Percentiles rank a stretch among this genome's conserved stretches.
Evolutionary conservation across 177 flowering plant genomes (phyloP).

Genomic region (Vitis hybrid): DNA sequence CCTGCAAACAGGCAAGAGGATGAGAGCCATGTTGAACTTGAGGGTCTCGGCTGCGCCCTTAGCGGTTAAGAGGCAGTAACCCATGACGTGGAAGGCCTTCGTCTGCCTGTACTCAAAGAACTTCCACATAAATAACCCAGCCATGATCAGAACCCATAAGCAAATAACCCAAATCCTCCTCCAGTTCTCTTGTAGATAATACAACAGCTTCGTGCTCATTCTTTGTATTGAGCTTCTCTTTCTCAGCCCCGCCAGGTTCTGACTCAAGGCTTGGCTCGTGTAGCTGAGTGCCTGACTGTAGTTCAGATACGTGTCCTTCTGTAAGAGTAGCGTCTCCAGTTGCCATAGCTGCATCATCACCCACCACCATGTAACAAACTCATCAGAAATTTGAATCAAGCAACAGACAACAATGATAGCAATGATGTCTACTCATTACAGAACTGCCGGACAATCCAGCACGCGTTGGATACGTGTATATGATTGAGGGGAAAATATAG

Average conservation of each 20-base stretch:
- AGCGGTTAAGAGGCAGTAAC: conserved; percentile 87
- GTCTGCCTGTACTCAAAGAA: conserved; percentile 74
- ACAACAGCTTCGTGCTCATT: conserved; percentile 42
- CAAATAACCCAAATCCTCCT: conserved; percentile 76
- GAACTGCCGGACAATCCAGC: not conserved
- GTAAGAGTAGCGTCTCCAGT: conserved; percentile 90
- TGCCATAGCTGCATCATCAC: conserved; percentile 81
- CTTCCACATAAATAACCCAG: conserved; percentile 82
- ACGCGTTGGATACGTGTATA: not conserved
- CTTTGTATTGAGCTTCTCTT: conserved; percentile 46
- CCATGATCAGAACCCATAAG: conserved; percentile 71
- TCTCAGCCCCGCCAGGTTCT: conserved; percentile 78
- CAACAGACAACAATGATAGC: not conserved
- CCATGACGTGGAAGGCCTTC: conserved; percentile 74
- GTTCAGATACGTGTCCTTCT: conserved; percentile 90
- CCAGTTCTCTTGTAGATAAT: conserved; percentile 86
- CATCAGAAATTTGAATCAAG: conserved; percentile 2
- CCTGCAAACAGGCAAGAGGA: conserved; percentile 91
- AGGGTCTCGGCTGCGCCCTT: conserved; percentile 98
- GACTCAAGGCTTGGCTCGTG: conserved; percentile 97
- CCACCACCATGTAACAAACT: conserved; percentile 1
- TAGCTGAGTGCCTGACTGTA: conserved; percentile 97
- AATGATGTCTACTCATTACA: conserved; percentile 5
- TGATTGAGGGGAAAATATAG: conserved; percentile 18
- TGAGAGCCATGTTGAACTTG: conserved; percentile 93